Percentiles rank a stretch among this genome's conserved stretches.
Evolutionary conservation across 2,329 filamentous ascomycete genomes (phyloP).

Genomic region (Paracoccidioides lutzii): DNA sequence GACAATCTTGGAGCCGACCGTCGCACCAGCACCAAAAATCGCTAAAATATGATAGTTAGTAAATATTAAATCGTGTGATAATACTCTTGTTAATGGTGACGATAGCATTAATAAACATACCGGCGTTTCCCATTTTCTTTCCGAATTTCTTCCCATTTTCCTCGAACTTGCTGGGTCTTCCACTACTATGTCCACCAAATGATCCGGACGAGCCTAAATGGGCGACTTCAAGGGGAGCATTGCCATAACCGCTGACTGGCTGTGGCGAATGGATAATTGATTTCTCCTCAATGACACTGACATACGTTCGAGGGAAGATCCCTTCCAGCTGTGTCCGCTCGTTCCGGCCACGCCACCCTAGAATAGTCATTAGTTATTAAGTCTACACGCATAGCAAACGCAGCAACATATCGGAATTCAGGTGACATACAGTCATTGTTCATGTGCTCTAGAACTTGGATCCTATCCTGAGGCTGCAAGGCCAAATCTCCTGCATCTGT

Average conservation of each 20-base stretch:
- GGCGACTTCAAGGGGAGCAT: constrained; percentile 64
- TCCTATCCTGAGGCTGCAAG: constrained; percentile 65
- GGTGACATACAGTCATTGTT: constrained; percentile 63
- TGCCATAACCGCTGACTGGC: constrained; percentile 33
- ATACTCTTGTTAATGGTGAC: background rate
- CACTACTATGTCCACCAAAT: constrained; percentile 20
- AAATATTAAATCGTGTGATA: background rate
- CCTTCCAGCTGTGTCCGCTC: constrained; percentile 70
- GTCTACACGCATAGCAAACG: background rate
- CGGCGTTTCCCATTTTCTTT: constrained; percentile 73
- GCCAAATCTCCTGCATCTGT: constrained; percentile 70
- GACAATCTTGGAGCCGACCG: constrained; percentile 78
- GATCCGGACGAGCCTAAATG: constrained; percentile 37
- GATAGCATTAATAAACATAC: constrained; percentile 20
- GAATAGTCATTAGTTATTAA: constrained; percentile 6
- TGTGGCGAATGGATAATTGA: constrained; percentile 27
- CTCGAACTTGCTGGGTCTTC: constrained; percentile 49
- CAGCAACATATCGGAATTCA: constrained; percentile 9
- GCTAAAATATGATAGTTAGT: constrained; percentile 42
- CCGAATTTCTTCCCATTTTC: constrained; percentile 87
- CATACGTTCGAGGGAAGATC: constrained; percentile 91
- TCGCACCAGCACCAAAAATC: constrained; percentile 86
- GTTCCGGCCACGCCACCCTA: constrained; percentile 71
- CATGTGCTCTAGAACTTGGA: constrained; percentile 81
- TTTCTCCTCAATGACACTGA: constrained; percentile 57